Percentiles rank a stretch among this genome's conserved stretches.
These are phyloP conservation scores for Venturia aucupariae DNA, from an alignment of 2,329 filamentous ascomycete genomes.

Conservation along the genomic window DNA sequence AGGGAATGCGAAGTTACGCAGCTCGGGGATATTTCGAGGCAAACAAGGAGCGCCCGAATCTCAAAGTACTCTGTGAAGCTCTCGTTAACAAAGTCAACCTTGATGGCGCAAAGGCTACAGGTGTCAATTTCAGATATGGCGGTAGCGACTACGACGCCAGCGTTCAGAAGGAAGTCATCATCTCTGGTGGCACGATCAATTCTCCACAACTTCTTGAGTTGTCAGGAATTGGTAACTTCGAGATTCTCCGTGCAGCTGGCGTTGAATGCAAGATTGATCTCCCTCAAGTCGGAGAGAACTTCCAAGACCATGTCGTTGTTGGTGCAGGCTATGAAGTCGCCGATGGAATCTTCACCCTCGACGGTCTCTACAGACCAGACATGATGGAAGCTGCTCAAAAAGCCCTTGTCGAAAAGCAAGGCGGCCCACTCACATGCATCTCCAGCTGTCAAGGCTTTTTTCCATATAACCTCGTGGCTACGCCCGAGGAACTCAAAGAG, in stretches of 20 bases:
- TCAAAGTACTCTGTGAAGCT: constrained; percentile 40
- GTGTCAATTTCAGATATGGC: constrained; percentile 5
- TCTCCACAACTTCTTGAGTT: constrained; percentile 14
- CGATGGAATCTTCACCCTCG: neutral
- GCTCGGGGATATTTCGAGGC: neutral
- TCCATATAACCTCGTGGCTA: constrained; percentile 7
- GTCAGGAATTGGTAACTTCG: constrained; percentile 10
- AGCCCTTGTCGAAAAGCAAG: neutral
- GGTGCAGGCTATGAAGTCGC: neutral
- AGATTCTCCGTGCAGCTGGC: neutral
- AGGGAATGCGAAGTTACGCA: constrained; percentile 7
- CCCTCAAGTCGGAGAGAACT: constrained; percentile 13
- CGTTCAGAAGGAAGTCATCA: constrained; percentile 13
- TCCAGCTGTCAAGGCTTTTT: constrained; percentile 15
- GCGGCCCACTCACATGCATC: constrained; percentile 1
- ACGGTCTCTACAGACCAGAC: neutral
- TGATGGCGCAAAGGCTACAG: constrained; percentile 26
- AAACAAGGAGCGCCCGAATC: constrained; percentile 10
- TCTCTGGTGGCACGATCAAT: constrained; percentile 11
- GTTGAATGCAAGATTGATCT: constrained; percentile 9
- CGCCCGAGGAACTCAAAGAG: neutral
- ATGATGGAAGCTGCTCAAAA: neutral
- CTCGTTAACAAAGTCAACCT: constrained; percentile 39
- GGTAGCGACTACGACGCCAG: neutral
- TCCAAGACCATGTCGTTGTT: constrained; percentile 9